phyloP scores from a whole-genome alignment of 2,329 filamentous ascomycete species.

The Trichoderma gracile region DNA sequence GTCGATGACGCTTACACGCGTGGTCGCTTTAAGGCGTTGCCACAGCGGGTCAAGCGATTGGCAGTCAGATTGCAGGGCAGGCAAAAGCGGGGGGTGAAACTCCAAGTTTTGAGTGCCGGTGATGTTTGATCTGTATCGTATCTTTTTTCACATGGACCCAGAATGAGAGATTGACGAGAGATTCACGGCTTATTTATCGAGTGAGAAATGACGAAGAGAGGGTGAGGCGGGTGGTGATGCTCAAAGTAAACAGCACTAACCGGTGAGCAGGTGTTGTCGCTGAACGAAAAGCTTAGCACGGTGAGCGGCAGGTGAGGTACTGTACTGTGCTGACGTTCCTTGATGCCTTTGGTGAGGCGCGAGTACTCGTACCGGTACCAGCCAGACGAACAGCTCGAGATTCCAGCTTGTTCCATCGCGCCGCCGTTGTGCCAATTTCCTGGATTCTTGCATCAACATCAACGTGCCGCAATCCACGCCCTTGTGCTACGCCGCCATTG shows the following conservation, averaged over 20 bases:
- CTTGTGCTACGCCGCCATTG: not conserved
- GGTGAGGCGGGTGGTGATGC: too few species aligned
- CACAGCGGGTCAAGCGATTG: conserved; percentile 18
- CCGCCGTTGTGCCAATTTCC: not conserved
- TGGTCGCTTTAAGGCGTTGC: conserved; percentile 3
- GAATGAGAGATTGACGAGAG: not conserved
- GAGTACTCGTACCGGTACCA: too few species aligned
- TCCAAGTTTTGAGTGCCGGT: not conserved
- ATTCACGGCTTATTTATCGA: not conserved
- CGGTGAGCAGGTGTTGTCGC: too few species aligned
- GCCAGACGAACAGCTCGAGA: too few species aligned
- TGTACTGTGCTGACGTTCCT: too few species aligned
- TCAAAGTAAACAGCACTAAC: too few species aligned
- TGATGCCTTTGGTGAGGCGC: too few species aligned
- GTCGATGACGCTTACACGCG: conserved; percentile 21
- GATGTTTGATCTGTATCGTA: not conserved
- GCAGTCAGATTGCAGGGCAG: not conserved
- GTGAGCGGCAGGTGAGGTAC: too few species aligned
- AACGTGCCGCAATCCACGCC: not conserved
- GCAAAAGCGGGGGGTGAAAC: not conserved
- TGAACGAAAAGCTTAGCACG: too few species aligned
- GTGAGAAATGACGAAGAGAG: not conserved
- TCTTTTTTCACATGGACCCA: not conserved
- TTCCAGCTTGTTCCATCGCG: not conserved
- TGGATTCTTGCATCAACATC: not conserved